Base-by-base conservation (phyloP, 2,329 filamentous ascomycete species). In the Aspergillus vadensis region DNA sequence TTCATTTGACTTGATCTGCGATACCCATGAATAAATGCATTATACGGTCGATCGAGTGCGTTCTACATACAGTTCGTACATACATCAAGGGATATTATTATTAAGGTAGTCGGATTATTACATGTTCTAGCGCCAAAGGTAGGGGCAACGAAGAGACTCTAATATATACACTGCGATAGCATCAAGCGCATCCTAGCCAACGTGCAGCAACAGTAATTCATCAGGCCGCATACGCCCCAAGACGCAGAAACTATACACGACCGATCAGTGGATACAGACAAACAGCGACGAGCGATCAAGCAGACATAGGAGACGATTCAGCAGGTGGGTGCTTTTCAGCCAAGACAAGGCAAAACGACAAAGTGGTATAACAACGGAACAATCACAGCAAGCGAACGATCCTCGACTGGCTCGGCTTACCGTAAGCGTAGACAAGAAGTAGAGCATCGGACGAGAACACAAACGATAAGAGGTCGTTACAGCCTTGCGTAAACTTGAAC, bases 151-250 rank as follows among this genome's bases (percentile, higher is more conserved):
- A 66, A 67, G 59, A 66, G 58, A 65, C 63, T 72, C 71, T 73
- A 73, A 65, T 72, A 72, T 72, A 68, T 72, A 72, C 70, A 72
- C 68, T 65, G 68, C 66, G 63, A 63, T 58, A 66, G 67, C 65
- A 69, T 66, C 61, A 68, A 63, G 61, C 65, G 65, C 65, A 65
- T 64, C 61, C 61, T 64, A 65, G 63, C 67, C 65, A 68, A 67
- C 60, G 60, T 65, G 55, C 58, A 64, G 62, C 59, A 58, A 65
- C 64, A 48, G 60, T 54, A 39, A 36, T 27, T 55, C 63, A 63
- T 66, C 62, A 66, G 52, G 63, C 55, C 60, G 53, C 59, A 60
- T 55, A 44, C 50, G 41, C 53, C 39, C 38, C 38, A 51, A 60
- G 62, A 65, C 58, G 60, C 57, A 63, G 25, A 56, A 63, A 57